These are phyloP conservation scores for Fusarium sp. DNA, from an alignment of 2,329 filamentous ascomycete species.

Conservation along the genomic window DNA sequence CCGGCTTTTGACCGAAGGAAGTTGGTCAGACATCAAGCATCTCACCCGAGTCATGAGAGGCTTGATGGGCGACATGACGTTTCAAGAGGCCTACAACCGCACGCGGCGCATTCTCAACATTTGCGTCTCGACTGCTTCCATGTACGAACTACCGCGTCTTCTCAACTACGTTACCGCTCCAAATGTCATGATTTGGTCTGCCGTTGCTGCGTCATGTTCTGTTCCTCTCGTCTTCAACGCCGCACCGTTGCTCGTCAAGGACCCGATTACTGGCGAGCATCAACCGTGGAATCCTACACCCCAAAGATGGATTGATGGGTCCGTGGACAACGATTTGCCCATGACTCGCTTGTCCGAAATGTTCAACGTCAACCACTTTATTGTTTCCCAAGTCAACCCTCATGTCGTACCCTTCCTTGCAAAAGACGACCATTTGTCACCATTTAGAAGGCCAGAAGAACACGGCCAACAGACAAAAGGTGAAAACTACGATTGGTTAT, in stretches of 20 bases:
- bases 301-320: slow-evolving; percentile 92
- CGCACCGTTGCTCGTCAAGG: slow-evolving; percentile 84
- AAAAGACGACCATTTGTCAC: slow-evolving; percentile 74
- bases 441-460: slow-evolving; percentile 51
- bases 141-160: slow-evolving; percentile 87
- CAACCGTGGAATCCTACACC: slow-evolving; percentile 88
- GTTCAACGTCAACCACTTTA: slow-evolving; percentile 99
- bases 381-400: slow-evolving; percentile 96
- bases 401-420: slow-evolving; percentile 89
- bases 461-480: slow-evolving; percentile 42
- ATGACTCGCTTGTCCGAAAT: slow-evolving; percentile 92
- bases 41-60: slow-evolving; percentile 84
- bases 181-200: slow-evolving; percentile 96
- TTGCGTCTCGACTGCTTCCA: slow-evolving; percentile 87
- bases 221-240: slow-evolving; percentile 89
- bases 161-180: slow-evolving; percentile 95
- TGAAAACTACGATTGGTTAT: slow-evolving; percentile 70
- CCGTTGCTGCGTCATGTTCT: slow-evolving; percentile 95
- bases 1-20: slow-evolving; percentile 83
- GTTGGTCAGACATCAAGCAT: slow-evolving; percentile 87
- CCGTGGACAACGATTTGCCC: slow-evolving; percentile 92
- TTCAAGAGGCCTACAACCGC: slow-evolving; percentile 96
- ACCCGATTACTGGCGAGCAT: slow-evolving; percentile 81
- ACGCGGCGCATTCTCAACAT: slow-evolving; percentile 94
- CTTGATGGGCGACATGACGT: slow-evolving; percentile 89